Evolutionary conservation across 2,329 filamentous ascomycete species (phyloP).

Genomic region (Diaporthe citrichinensis): DNA sequence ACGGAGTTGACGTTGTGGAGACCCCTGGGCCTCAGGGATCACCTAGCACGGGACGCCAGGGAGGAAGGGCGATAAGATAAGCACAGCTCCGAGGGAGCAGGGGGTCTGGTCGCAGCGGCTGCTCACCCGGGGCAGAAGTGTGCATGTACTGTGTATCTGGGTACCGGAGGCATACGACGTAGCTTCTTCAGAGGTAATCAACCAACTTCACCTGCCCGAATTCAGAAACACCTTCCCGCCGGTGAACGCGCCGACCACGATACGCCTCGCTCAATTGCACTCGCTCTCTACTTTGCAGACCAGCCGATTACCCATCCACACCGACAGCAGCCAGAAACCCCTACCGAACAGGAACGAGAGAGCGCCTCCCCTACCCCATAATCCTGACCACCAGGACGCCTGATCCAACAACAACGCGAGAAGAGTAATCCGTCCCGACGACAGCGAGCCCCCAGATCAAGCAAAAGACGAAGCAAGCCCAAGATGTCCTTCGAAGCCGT

Average conservation of each 20-base stretch:
- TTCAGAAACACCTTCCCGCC: neutral
- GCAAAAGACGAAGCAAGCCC: neutral
- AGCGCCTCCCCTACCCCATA: neutral
- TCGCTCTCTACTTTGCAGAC: neutral
- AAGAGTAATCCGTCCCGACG: neutral
- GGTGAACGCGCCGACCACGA: neutral
- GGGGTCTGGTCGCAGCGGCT: conserved; percentile 29
- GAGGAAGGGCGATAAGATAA: conserved; percentile 40
- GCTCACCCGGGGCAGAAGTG: neutral
- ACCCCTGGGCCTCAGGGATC: conserved; percentile 7
- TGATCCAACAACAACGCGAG: neutral
- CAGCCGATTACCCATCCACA: neutral
- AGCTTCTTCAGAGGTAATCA: conserved; percentile 3
- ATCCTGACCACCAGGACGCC: neutral
- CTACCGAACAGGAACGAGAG: neutral
- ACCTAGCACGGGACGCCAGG: too few relatives aligned
- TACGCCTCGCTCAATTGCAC: neutral
- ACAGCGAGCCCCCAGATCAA: neutral
- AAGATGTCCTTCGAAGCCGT: conserved; percentile 82
- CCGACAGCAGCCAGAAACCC: neutral
- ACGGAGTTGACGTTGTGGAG: neutral
- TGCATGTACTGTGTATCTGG: neutral
- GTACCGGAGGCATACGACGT: conserved; percentile 17
- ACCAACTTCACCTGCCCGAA: neutral
- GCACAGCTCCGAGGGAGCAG: conserved; percentile 12